Evolutionary conservation across 2,329 filamentous ascomycete species (phyloP).

Genomic region (Penicillium sp.): DNA sequence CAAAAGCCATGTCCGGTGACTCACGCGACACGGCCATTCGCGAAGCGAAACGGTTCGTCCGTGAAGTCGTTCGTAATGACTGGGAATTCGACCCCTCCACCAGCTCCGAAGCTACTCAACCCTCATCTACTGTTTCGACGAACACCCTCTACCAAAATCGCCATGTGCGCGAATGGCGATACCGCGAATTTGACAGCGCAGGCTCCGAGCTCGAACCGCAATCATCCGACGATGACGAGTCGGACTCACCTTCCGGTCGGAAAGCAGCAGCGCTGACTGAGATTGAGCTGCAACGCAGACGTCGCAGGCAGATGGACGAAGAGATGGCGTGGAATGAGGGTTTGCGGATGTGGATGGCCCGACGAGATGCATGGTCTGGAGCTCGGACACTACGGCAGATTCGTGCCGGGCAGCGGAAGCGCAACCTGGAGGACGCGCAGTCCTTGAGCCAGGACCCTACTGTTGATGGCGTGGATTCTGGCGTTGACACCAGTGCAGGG

Average conservation of each 20-base stretch:
- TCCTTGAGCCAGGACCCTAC: neutral
- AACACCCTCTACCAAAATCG: slow-evolving; percentile 21
- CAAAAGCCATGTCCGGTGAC: slow-evolving; percentile 23
- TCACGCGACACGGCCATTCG: slow-evolving; percentile 38
- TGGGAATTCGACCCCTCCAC: slow-evolving; percentile 36
- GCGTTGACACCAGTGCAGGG: slow-evolving; percentile 6
- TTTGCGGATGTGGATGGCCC: slow-evolving; percentile 68
- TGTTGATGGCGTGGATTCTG: slow-evolving; percentile 2
- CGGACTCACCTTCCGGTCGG: slow-evolving; percentile 11
- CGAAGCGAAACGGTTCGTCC: slow-evolving; percentile 40
- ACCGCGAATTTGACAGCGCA: slow-evolving; percentile 35
- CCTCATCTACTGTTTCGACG: slow-evolving; percentile 14
- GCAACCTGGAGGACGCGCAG: slow-evolving; percentile 1
- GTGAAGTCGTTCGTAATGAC: slow-evolving; percentile 40
- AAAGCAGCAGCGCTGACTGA: slow-evolving; percentile 41
- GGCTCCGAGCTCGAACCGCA: slow-evolving; percentile 36
- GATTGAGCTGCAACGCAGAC: slow-evolving; percentile 51
- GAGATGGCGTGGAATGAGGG: slow-evolving; percentile 77
- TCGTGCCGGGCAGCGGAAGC: slow-evolving; percentile 17
- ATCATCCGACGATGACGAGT: slow-evolving; percentile 16
- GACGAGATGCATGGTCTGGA: slow-evolving; percentile 80
- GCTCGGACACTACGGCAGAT: slow-evolving; percentile 45
- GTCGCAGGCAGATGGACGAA: slow-evolving; percentile 55
- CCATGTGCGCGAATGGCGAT: slow-evolving; percentile 34
- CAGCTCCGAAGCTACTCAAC: slow-evolving; percentile 15